A percentile compares a stretch with the other conserved stretches of the same genome.
Evolutionary conservation across 805 yeast genomes (phyloP).

Genomic region (Metschnikowia shivogae): DNA sequence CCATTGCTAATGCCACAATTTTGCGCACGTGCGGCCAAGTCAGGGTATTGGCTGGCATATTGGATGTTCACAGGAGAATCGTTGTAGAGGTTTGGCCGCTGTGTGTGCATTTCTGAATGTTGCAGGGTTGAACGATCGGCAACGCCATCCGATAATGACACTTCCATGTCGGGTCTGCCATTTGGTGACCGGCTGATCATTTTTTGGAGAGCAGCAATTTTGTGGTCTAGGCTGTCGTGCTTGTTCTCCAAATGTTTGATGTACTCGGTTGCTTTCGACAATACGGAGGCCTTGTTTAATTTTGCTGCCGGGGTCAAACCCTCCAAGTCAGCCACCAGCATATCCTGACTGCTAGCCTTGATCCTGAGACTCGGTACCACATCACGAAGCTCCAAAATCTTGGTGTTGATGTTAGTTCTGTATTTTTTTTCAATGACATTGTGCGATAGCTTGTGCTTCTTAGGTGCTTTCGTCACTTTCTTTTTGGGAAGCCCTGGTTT

Average conservation of each 20-base stretch:
- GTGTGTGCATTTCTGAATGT: neutral
- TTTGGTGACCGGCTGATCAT: constrained; percentile 24
- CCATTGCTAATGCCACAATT: neutral
- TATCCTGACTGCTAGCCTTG: constrained; percentile 38
- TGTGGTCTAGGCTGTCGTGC: constrained; percentile 45
- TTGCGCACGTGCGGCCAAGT: neutral
- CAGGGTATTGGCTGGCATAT: constrained; percentile 1
- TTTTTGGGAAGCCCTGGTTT: neutral
- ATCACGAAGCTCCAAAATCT: constrained; percentile 63
- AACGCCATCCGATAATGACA: neutral
- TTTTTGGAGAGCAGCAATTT: constrained; percentile 41
- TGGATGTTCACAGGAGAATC: constrained; percentile 3
- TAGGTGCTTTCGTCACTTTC: constrained; percentile 40
- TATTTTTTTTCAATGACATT: constrained; percentile 80
- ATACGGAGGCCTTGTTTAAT: constrained; percentile 71
- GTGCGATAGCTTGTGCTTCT: constrained; percentile 62
- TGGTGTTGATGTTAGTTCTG: constrained; percentile 70
- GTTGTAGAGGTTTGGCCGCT: neutral
- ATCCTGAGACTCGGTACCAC: constrained; percentile 75
- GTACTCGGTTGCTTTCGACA: constrained; percentile 74
- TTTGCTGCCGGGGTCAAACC: constrained; percentile 75
- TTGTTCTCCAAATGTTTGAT: constrained; percentile 68
- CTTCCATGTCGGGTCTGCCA: neutral
- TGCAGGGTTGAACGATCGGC: neutral
- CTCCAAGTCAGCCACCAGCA: constrained; percentile 47